Percentiles rank a stretch among this genome's conserved stretches.
Conservation (phyloP, 331 rosid genomes). For the Quercus tomentella region DNA sequence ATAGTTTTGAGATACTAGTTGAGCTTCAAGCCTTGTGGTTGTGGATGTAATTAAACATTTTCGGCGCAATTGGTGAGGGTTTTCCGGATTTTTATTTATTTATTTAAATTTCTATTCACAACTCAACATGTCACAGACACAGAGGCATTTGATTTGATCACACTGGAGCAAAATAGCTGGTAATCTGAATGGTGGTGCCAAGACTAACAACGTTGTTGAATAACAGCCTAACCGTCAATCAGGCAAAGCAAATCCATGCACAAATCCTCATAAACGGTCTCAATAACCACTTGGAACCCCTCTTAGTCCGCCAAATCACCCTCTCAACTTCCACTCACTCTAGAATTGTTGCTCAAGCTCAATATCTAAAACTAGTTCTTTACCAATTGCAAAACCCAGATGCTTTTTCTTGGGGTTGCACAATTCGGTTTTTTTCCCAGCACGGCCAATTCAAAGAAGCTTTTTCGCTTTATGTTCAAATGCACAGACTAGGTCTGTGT, state of each 20-base stretch:
- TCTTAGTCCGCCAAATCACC: conserved; percentile 23
- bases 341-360: conserved; percentile 31
- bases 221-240: conserved; percentile 10
- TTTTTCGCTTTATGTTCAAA: conserved; percentile 51
- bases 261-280: conserved; percentile 17
- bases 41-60: too few species aligned
- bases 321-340: conserved; percentile 13
- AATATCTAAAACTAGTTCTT: conserved; percentile 43
- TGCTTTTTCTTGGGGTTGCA: conserved; percentile 63
- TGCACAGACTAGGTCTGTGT: conserved; percentile 52
- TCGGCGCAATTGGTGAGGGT: too few species aligned
- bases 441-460: conserved; percentile 61
- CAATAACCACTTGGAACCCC: conserved; percentile 10
- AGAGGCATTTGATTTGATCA: background rate
- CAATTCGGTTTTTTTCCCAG: conserved; percentile 64
- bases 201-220: conserved; percentile 15
- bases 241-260: conserved; percentile 31
- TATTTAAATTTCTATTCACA: too few species aligned
- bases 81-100: too few species aligned
- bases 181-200: conserved; percentile 9
- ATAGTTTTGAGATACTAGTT: too few species aligned
- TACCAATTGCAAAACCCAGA: conserved; percentile 50
- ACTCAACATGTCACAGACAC: background rate
- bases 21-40: too few species aligned
- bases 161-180: background rate